A percentile compares a stretch with the other conserved stretches of the same genome.
Evolutionary conservation across 2,329 filamentous ascomycete species (phyloP).

Genomic region (Colletotrichum sublineola): DNA sequence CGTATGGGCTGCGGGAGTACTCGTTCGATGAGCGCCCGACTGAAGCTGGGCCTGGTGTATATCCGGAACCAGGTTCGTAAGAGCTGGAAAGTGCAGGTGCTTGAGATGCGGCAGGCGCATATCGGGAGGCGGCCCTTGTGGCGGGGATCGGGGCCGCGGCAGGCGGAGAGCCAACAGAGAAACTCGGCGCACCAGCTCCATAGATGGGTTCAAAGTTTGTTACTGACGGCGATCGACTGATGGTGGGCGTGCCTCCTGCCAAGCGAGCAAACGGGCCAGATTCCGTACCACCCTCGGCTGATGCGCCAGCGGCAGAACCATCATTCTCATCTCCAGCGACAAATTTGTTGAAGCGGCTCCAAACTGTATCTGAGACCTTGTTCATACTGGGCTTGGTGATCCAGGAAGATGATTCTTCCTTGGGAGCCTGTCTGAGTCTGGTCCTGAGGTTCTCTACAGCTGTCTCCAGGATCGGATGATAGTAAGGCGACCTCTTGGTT

Average conservation of each 20-base stretch:
- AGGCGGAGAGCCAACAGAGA: conserved; percentile 49
- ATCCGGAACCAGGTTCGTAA: conserved; percentile 9
- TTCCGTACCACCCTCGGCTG: conserved; percentile 69
- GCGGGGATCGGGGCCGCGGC: conserved; percentile 52
- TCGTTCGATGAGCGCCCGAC: conserved; percentile 47
- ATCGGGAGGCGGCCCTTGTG: conserved; percentile 64
- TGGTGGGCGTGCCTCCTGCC: conserved; percentile 79
- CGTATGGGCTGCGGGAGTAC: conserved; percentile 45
- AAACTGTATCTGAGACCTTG: conserved; percentile 91
- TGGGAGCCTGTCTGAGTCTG: conserved; percentile 86
- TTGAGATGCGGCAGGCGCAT: conserved; percentile 58
- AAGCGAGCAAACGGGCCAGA: conserved; percentile 87
- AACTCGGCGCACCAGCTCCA: conserved; percentile 62
- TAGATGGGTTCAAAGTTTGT: conserved; percentile 79
- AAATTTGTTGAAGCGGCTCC: conserved; percentile 96
- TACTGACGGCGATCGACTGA: conserved; percentile 80
- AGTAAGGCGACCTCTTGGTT: conserved; percentile 88
- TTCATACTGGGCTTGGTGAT: conserved; percentile 96
- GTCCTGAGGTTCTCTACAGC: conserved; percentile 87
- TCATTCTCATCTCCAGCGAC: conserved; percentile 91
- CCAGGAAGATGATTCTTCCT: conserved; percentile 86
- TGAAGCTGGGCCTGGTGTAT: conserved; percentile 6
- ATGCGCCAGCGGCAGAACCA: conserved; percentile 68
- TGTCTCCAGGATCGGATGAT: conserved; percentile 80
- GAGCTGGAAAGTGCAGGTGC: conserved; percentile 45